Evolutionary conservation across 495 filamentous ascomycete genomes (phyloP).

Genomic region (Neurospora intermedia): DNA sequence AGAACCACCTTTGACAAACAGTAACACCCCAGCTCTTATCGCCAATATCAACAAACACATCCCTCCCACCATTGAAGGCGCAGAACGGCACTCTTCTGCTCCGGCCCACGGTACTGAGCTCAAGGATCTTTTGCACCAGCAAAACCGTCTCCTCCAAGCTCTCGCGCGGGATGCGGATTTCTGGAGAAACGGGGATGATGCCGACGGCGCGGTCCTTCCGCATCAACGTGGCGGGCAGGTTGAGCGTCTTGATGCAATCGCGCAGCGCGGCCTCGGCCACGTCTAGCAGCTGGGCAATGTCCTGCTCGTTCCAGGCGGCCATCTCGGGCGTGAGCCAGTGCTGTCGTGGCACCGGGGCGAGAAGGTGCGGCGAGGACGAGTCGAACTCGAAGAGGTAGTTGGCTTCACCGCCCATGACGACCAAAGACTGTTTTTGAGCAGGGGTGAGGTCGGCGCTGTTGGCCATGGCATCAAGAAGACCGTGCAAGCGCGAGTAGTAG

Average conservation of each 20-base stretch:
- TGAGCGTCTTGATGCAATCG: slow-evolving; percentile 67
- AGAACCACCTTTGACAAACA: slow-evolving; percentile 88
- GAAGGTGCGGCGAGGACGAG: slow-evolving; percentile 38
- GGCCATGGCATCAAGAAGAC: slow-evolving; percentile 75
- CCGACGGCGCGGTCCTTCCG: slow-evolving; percentile 92
- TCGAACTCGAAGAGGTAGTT: slow-evolving; percentile 82
- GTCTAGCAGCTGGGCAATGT: slow-evolving; percentile 70
- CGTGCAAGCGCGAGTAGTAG: slow-evolving; percentile 77
- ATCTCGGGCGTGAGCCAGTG: slow-evolving; percentile 85
- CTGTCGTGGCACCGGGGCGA: slow-evolving; percentile 51
- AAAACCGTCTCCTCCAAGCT: slow-evolving; percentile 92
- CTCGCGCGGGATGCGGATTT: slow-evolving; percentile 67
- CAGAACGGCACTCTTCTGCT: slow-evolving; percentile 70
- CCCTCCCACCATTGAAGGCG: slow-evolving; percentile 94
- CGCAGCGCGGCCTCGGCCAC: slow-evolving; percentile 72
- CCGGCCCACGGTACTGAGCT: slow-evolving; percentile 50
- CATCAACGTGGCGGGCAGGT: slow-evolving; percentile 63
- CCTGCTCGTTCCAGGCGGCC: slow-evolving; percentile 67
- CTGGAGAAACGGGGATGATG: slow-evolving; percentile 54
- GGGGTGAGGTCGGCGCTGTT: slow-evolving; percentile 45
- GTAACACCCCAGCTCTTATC: slow-evolving; percentile 94
- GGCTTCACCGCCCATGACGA: slow-evolving; percentile 79
- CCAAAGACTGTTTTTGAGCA: slow-evolving; percentile 58
- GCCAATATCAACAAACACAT: slow-evolving; percentile 97
- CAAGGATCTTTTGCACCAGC: slow-evolving; percentile 82